These are phyloP conservation scores for Metschnikowia borealis DNA, from an alignment of 805 yeast species.

Conservation along the genomic window DNA sequence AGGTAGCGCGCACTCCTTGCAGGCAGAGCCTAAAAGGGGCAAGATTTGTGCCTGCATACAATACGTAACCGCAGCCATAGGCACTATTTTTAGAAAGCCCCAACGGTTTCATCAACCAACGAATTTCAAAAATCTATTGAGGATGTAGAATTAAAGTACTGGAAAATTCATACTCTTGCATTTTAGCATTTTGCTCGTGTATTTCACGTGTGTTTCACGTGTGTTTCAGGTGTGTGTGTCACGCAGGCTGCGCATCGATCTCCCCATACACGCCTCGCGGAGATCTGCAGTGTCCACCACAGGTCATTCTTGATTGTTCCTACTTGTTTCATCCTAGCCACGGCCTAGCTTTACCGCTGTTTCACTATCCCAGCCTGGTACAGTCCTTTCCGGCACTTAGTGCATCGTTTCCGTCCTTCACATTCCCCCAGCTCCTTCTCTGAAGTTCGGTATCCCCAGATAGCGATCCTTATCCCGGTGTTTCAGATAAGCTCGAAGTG, in stretches of 20 bases:
- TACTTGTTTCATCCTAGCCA: background rate
- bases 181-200: no score
- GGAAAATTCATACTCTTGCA: no score
- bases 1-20: background rate
- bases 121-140: no score
- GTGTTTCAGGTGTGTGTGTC: background rate
- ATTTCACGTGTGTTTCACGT: background rate
- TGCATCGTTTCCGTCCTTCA: no score
- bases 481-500: no score
- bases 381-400: background rate
- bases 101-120: background rate
- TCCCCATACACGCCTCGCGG: conserved; percentile 1
- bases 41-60: background rate
- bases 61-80: background rate
- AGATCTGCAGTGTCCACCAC: background rate
- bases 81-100: background rate
- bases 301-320: background rate
- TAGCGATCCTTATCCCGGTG: no score
- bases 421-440: no score
- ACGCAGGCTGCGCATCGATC: background rate
- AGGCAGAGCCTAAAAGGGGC: background rate
- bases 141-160: no score
- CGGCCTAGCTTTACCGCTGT: background rate
- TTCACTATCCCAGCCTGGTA: background rate
- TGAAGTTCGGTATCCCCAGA: no score